Percentiles rank a stretch among this genome's conserved stretches.
These are phyloP conservation scores for Pezicula rhizophila DNA, from an alignment of 2,329 filamentous ascomycete species.

Conservation along the genomic window DNA sequence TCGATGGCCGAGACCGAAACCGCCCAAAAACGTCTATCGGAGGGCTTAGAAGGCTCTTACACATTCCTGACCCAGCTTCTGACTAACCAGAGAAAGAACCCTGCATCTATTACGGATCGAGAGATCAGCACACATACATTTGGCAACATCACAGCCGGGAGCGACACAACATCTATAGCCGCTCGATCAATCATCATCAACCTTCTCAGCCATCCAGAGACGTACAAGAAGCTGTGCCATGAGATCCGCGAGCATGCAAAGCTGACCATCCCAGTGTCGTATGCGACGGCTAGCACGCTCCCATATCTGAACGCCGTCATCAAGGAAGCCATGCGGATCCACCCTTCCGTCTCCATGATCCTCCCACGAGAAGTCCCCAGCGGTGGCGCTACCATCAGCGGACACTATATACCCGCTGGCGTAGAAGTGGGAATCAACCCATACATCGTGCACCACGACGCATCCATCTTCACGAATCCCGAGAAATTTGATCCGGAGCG, in stretches of 20 bases:
- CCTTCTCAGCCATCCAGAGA: slow-evolving; percentile 26
- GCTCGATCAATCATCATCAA: slow-evolving; percentile 34
- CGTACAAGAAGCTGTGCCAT: background rate
- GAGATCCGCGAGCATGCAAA: background rate
- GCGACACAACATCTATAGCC: slow-evolving; percentile 34
- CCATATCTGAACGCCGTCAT: slow-evolving; percentile 5
- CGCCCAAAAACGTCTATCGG: background rate
- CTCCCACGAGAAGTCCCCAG: slow-evolving; percentile 3
- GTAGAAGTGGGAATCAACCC: slow-evolving; percentile 3
- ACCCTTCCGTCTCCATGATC: slow-evolving; percentile 1
- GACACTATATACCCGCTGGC: background rate
- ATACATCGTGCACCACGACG: too few species aligned
- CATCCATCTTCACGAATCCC: too few species aligned
- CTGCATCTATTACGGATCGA: background rate
- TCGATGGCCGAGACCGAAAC: background rate
- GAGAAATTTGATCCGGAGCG: too few species aligned
- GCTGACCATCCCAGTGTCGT: background rate
- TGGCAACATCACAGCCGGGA: slow-evolving; percentile 24
- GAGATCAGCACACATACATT: background rate
- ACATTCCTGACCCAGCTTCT: slow-evolving; percentile 1
- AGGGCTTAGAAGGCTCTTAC: background rate
- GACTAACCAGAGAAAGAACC: background rate
- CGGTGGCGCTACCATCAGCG: slow-evolving; percentile 3
- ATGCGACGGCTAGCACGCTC: background rate
- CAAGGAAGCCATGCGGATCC: slow-evolving; percentile 5